phyloP scores from a whole-genome alignment of 495 filamentous ascomycete species.

The Zalerion maritima region DNA sequence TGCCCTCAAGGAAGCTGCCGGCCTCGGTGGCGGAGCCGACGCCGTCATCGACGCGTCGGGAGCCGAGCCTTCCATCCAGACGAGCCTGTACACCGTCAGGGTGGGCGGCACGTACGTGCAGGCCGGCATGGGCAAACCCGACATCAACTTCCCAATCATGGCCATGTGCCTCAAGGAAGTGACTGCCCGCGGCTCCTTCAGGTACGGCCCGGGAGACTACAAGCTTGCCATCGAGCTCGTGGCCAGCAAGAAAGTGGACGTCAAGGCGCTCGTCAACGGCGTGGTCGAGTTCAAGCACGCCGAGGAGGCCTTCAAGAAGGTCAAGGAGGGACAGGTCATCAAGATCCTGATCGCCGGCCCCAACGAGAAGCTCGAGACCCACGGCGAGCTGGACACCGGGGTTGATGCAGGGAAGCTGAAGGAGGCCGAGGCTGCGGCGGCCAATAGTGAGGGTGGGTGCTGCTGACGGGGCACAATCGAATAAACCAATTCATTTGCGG shows the following conservation, averaged over 20 bases:
- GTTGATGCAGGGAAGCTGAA: not conserved
- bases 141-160: slow-evolving; percentile 74
- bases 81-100: slow-evolving; percentile 52
- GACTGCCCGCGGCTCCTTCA: slow-evolving; percentile 63
- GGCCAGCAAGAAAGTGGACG: slow-evolving; percentile 43
- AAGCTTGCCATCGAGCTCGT: slow-evolving; percentile 60
- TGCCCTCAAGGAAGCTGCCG: slow-evolving; percentile 31
- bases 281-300: slow-evolving; percentile 59
- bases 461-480: too few relatives aligned
- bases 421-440: not conserved
- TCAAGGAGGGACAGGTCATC: slow-evolving; percentile 63
- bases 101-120: slow-evolving; percentile 73
- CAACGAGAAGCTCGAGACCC: slow-evolving; percentile 34
- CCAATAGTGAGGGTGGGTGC: not conserved
- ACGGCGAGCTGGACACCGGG: too few relatives aligned
- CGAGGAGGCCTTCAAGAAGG: slow-evolving; percentile 63
- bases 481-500: too few relatives aligned
- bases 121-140: slow-evolving; percentile 64
- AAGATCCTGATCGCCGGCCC: slow-evolving; percentile 72
- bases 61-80: slow-evolving; percentile 62
- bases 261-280: slow-evolving; percentile 56
- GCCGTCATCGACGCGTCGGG: slow-evolving; percentile 74
- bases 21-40: slow-evolving; percentile 48
- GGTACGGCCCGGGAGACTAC: slow-evolving; percentile 75
- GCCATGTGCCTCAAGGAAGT: slow-evolving; percentile 71